Conservation (phyloP, 1,139 yeast species). For the Sugiyamaella xylanicola region DNA sequence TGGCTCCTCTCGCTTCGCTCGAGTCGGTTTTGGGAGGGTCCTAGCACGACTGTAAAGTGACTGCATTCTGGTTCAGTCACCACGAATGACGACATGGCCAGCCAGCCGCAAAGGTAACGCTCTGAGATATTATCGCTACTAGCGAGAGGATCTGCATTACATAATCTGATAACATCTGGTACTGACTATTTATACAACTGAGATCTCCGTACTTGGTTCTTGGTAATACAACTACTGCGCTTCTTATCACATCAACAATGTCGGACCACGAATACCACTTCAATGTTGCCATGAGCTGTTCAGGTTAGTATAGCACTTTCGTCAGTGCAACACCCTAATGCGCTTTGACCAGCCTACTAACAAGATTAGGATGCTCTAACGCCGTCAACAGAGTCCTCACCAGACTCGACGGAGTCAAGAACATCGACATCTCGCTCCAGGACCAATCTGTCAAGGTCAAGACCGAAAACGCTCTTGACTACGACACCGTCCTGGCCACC, state of each 20-base stretch:
- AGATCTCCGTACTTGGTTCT: too few species aligned
- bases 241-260: constrained; percentile 40
- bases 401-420: constrained; percentile 72
- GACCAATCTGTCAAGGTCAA: constrained; percentile 80
- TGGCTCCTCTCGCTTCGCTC: neutral
- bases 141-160: neutral
- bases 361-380: constrained; percentile 66
- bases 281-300: constrained; percentile 78
- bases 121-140: neutral
- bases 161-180: constrained; percentile 1
- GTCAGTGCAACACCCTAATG: neutral
- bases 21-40: too few species aligned
- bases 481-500: constrained; percentile 74
- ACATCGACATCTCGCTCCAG: constrained; percentile 73
- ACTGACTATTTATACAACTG: neutral
- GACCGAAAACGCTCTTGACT: constrained; percentile 56
- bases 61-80: too few species aligned
- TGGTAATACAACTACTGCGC: too few species aligned
- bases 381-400: constrained; percentile 82
- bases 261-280: constrained; percentile 66
- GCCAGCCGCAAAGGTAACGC: too few species aligned
- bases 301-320: constrained; percentile 46
- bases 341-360: constrained; percentile 9
- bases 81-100: too few species aligned
- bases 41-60: too few species aligned